Evolutionary conservation across 2,329 filamentous ascomycete species (phyloP).

Genomic region (Fusarium staphyleae): DNA sequence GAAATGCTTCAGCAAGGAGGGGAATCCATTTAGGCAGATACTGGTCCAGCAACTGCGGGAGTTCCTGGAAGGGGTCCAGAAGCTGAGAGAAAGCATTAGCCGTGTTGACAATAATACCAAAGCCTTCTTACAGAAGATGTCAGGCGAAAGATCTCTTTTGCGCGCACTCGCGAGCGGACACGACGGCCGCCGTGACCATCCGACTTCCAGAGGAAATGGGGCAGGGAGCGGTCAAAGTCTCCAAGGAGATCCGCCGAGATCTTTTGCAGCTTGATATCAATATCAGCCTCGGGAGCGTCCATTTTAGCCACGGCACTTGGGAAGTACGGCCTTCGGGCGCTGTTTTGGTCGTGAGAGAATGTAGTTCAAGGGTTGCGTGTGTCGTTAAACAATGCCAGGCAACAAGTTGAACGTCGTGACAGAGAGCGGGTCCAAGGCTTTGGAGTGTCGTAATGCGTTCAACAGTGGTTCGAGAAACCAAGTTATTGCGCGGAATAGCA

Average conservation of each 20-base stretch:
- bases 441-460: background rate
- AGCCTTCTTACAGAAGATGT: constrained; percentile 52
- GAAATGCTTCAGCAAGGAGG: constrained; percentile 75
- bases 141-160: constrained; percentile 57
- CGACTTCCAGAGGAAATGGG: constrained; percentile 59
- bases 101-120: no score
- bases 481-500: background rate
- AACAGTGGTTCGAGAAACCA: background rate
- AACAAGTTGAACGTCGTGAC: constrained; percentile 4
- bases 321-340: background rate
- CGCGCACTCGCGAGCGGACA: constrained; percentile 58
- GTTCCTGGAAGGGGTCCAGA: constrained; percentile 92
- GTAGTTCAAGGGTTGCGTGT: background rate
- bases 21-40: constrained; percentile 80
- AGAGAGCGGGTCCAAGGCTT: constrained; percentile 19
- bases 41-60: constrained; percentile 90
- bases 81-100: constrained; percentile 45
- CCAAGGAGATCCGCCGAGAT: constrained; percentile 64
- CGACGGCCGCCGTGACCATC: constrained; percentile 52
- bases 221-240: constrained; percentile 63
- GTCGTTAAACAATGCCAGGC: constrained; percentile 17
- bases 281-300: constrained; percentile 67
- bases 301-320: constrained; percentile 47
- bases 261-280: constrained; percentile 68
- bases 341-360: constrained; percentile 1